Evolutionary conservation across 768 basidiomycete genomes (phyloP), one percentile per base, ranked within the genome.

Genomic region (Phaeotremella skinneri): DNA sequence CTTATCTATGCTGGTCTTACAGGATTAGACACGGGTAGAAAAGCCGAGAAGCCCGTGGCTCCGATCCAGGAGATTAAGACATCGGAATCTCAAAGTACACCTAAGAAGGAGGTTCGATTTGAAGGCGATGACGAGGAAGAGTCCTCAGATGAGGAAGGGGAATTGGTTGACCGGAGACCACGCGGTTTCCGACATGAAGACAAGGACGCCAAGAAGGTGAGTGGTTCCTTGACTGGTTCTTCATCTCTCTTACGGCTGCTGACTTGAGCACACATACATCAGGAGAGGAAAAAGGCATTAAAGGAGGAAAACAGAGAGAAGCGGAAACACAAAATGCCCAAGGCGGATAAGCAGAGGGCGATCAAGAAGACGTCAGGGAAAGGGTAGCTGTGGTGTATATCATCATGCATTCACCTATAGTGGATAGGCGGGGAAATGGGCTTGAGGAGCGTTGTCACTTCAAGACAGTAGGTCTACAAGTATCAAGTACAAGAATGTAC

Each of bases 101-200:
- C 25, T 21, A 26, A 56, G 68, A 20, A 74, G 72, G 25, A 67
- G 23, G 55, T 63, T 30, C 23, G 58, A 37, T 57, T 65, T 47
- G 57, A 61, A 3, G 58, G 59, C 1, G 64, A 64, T 29, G 69
- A 67, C 3, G 25, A 62, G 14, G 52, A 56, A 7, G 50, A 30
- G 9, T 34, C 56, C 52, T 62, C 39, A 16, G 70, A 59, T 16
- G 69, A 56, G 20, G 66, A 68, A 16, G 68, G 80, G 26, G 75
- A 61, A 9, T 81, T 81, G 52, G 65, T 79, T 31, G 85, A 87
- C 62, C 84, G 82, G 55, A 82, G 76, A 59, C 87, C 87, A 27
- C 81, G 89, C 64, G 93, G 96, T 1, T 93, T 96, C 79, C 84
- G 90, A 61, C 87, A 93, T 67, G 94, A 97, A 79, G 92, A 96